phyloP scores from a whole-genome alignment of 345 rosid genomes.

The Lepidium sativum region DNA sequence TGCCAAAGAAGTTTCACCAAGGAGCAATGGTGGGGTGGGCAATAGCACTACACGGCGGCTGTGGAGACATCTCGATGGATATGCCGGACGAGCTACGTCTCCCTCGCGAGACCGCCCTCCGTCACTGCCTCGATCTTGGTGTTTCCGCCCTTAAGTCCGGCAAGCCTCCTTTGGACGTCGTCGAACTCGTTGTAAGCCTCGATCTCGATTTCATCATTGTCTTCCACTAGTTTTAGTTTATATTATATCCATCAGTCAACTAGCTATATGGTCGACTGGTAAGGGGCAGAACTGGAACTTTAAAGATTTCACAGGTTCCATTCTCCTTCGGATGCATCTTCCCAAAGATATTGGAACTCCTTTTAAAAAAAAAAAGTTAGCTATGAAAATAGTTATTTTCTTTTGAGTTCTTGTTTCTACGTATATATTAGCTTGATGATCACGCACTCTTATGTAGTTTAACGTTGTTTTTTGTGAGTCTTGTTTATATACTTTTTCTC shows the following conservation, averaged over 20 bases:
- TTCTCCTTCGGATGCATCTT: too few species aligned
- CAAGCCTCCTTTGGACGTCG: slow-evolving; percentile 67
- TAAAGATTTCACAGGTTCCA: too few species aligned
- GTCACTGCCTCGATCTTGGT: slow-evolving; percentile 78
- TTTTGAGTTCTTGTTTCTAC: too few species aligned
- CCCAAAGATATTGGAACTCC: too few species aligned
- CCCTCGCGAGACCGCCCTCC: slow-evolving; percentile 74
- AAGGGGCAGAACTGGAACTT: too few species aligned
- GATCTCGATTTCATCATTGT: not conserved
- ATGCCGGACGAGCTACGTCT: slow-evolving; percentile 51
- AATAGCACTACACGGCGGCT: slow-evolving; percentile 87
- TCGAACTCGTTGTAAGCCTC: slow-evolving; percentile 74
- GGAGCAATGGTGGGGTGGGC: slow-evolving; percentile 69
- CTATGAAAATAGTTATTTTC: not conserved
- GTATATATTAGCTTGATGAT: too few species aligned
- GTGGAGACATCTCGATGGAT: slow-evolving; percentile 55
- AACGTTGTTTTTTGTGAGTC: not conserved
- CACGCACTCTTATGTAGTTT: too few species aligned
- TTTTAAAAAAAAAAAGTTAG: too few species aligned
- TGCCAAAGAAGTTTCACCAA: not conserved
- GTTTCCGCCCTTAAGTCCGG: slow-evolving; percentile 66
- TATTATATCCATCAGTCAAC: too few species aligned
- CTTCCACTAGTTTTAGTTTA: too few species aligned
- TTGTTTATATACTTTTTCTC: not conserved
- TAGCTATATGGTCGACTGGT: too few species aligned